Evolutionary conservation across 208 protist species (phyloP).

Genomic region (Herpetomonas samuelpessoai): DNA sequence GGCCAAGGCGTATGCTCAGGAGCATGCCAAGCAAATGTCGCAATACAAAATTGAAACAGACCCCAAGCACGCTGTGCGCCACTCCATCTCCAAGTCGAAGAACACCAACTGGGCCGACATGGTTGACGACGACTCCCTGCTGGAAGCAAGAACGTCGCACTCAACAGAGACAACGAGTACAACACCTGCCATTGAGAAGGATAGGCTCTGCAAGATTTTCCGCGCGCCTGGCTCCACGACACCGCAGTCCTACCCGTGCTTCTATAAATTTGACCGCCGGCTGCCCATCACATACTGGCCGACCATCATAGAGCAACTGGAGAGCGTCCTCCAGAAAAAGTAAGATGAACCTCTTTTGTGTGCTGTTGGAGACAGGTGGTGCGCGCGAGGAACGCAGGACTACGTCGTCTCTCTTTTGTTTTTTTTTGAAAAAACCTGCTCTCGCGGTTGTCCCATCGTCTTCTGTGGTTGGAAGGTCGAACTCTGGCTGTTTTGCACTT

Average conservation of each 20-base stretch:
- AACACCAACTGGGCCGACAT: slow-evolving; percentile 52
- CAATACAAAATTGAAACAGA: slow-evolving; percentile 34
- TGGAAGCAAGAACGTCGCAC: slow-evolving; percentile 9
- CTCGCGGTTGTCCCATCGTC: too few species aligned
- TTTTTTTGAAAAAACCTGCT: too few species aligned
- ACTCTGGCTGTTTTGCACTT: too few species aligned
- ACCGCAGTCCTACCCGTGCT: slow-evolving; percentile 20
- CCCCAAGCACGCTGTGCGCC: slow-evolving; percentile 21
- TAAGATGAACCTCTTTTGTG: neutral
- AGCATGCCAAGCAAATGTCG: slow-evolving; percentile 46
- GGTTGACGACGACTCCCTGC: slow-evolving; percentile 31
- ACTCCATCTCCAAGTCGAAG: slow-evolving; percentile 16
- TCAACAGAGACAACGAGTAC: slow-evolving; percentile 31
- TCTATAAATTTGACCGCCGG: slow-evolving; percentile 65
- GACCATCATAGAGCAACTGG: slow-evolving; percentile 47
- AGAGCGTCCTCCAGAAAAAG: slow-evolving; percentile 12
- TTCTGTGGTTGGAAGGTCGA: too few species aligned
- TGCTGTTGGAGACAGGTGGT: too few species aligned
- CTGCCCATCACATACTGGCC: slow-evolving; percentile 81
- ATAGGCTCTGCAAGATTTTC: slow-evolving; percentile 58
- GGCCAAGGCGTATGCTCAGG: slow-evolving; percentile 60
- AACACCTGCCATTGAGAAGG: slow-evolving; percentile 59
- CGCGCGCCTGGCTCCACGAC: slow-evolving; percentile 15
- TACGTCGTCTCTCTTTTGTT: too few species aligned
- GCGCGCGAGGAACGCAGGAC: too few species aligned